Evolutionary conservation across 2,329 filamentous ascomycete genomes (phyloP).

Genomic region (Arthrobotrys megalospora): DNA sequence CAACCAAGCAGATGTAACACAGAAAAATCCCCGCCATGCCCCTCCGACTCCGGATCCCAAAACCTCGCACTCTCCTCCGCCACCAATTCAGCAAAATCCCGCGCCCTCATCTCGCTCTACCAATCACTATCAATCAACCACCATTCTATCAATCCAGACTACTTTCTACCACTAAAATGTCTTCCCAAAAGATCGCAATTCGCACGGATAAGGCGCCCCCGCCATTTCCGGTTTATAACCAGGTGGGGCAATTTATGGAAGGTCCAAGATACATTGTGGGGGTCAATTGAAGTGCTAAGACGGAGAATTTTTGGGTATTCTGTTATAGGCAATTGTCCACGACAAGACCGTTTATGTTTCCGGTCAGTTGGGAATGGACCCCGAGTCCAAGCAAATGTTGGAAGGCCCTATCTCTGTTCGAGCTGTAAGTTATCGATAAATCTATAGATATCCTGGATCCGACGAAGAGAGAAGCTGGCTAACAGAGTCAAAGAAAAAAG

Average conservation of each 20-base stretch:
- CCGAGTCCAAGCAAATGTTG: conserved; percentile 72
- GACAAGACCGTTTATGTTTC: conserved; percentile 81
- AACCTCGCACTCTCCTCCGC: conserved; percentile 16
- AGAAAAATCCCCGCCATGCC: conserved; percentile 31
- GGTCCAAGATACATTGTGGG: conserved; percentile 1
- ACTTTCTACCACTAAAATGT: conserved; percentile 38
- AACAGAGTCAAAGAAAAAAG: conserved; percentile 39
- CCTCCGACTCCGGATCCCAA: conserved; percentile 24
- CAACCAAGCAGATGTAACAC: conserved; percentile 19
- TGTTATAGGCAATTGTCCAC: conserved; percentile 72
- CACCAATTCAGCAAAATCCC: conserved; percentile 28
- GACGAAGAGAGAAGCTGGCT: background rate
- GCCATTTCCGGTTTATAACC: conserved; percentile 59
- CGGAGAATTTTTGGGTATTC: background rate
- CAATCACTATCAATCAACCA: background rate
- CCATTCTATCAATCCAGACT: conserved; percentile 9
- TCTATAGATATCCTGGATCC: background rate
- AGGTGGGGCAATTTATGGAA: conserved; percentile 45
- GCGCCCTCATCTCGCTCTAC: conserved; percentile 1
- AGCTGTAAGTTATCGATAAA: conserved; percentile 35
- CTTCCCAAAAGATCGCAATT: conserved; percentile 44
- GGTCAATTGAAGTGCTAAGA: conserved; percentile 39
- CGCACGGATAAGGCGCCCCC: conserved; percentile 57
- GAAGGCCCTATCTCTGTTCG: conserved; percentile 65
- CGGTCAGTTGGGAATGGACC: conserved; percentile 75